phyloP scores from a whole-genome alignment of 1,284 basidiomycete species.

The Ganoderma sp. region DNA sequence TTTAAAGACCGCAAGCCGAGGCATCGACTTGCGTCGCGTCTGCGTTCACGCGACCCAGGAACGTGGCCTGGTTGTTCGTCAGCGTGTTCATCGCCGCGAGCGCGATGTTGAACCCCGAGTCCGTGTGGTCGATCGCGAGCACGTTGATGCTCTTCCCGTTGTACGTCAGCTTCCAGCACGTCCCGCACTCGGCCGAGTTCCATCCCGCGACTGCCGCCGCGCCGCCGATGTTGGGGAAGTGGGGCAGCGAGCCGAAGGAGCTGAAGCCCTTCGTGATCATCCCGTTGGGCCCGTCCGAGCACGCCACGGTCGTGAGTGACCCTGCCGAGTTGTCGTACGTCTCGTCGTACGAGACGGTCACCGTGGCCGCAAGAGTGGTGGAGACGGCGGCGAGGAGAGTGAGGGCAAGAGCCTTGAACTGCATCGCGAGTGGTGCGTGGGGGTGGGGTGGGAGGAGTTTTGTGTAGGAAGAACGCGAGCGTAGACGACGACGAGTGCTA shows the following conservation, averaged over 20 bases:
- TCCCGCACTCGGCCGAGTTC: constrained; percentile 50
- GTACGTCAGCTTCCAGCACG: constrained; percentile 54
- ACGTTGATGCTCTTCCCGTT: constrained; percentile 46
- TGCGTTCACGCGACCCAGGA: constrained; percentile 35
- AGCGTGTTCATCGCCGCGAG: constrained; percentile 40
- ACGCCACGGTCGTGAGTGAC: constrained; percentile 49
- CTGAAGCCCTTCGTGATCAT: constrained; percentile 49
- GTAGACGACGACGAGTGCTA: not conserved
- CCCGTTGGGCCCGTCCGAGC: constrained; percentile 54
- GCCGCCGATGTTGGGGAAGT: constrained; percentile 59
- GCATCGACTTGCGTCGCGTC: constrained; percentile 32
- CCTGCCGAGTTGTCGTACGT: constrained; percentile 47
- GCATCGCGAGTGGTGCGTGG: constrained; percentile 29
- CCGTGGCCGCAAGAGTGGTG: constrained; percentile 30
- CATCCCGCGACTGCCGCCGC: constrained; percentile 48
- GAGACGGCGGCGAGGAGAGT: constrained; percentile 35
- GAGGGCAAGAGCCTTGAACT: constrained; percentile 32
- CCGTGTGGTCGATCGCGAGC: constrained; percentile 50
- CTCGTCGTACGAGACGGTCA: constrained; percentile 49
- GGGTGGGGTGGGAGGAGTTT: not conserved
- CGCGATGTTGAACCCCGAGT: constrained; percentile 48
- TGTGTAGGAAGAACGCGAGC: not conserved
- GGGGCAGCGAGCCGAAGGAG: constrained; percentile 53
- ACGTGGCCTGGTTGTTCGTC: constrained; percentile 36
- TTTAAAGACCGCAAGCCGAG: constrained; percentile 37